Base-by-base conservation (phyloP, 345 rosid genomes). In the Heritiera fomes region DNA sequence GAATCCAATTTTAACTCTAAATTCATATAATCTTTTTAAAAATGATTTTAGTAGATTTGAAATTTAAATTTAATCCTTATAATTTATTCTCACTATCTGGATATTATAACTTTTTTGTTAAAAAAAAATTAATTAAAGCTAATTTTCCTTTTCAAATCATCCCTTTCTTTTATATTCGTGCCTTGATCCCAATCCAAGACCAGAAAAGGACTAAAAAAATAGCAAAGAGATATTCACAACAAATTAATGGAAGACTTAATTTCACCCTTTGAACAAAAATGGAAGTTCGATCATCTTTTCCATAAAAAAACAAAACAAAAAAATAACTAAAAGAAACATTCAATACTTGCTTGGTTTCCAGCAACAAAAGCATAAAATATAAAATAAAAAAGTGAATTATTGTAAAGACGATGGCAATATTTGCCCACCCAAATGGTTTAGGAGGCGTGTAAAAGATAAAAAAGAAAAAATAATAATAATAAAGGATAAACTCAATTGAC, bases 391-490 rank as follows among this genome's bases (percentile, higher is more conserved):
- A 61, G 47, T 75, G 71, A 56, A 58, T 60, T 13, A 60, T 59
- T 8, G 41, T 23, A 23, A 59, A 41, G 41, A 41, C 60, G 77
- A 75, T 60, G 43, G 77, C 41, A 75, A 75, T 75, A 41, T 75
- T 75, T 75, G 59, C 71, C 78, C 32, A 75, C 58, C 77, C 78
- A 75, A 75, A 61, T 47, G 58, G 55, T 32, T 71, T 47, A 60
- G 41, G 70, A 23, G 60, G 71, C 52, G 38, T 34, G 38, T 34
- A 34, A 34, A 34, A 34, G 38, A 34, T 34, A 34, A 2, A 34
- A 34, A 34, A 1, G 3, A 34, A 34, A 34, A 34, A 34, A 34
- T 34, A 34, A 34, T 34, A 34, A 34, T 34, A 34, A 23, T 23
- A 23, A 23, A 23, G 28, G 38, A 34, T 34, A 34, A 34, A 34